Base-by-base conservation (phyloP, 2,329 filamentous ascomycete species). In the Xylaria sp. region DNA sequence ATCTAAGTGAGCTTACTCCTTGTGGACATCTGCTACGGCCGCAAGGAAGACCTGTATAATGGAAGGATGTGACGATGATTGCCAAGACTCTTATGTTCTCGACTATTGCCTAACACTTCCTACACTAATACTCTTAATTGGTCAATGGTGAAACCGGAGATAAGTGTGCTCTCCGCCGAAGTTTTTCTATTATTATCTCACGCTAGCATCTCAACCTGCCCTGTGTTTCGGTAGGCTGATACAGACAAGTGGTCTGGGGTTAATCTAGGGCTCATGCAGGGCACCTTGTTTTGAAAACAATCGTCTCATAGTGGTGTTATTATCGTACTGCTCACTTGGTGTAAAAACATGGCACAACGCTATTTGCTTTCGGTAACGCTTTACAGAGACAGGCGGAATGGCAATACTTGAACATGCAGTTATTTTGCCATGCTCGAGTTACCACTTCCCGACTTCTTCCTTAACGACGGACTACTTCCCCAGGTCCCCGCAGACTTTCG, bases 401-500 rank as follows among this genome's bases (percentile, higher is more conserved):
- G 34, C 5, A 20, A 9, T 4, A 3, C 37, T n/a, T 13, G 39
- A 20, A 41, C 55, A 50, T 44, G 8, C 10, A 13, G n/a, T 13
- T 67, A 68, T 48, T 63, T 74, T 6, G 56, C 64, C n/a, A 72
- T 58, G 7, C 70, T 71, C 57, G 73, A 67, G 15, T 60, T 70
- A 12, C 39, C 70, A 44, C 61, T 60, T 4, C 69, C 72, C 3
- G 77, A 68, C 56, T 79, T 80, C 67, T 78, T 80, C 63, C 80
- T 80, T 64, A 83, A 55, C 68, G 81, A 83, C 20, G 83, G 80
- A 25, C 82, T 80, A 59, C 84, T 81, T 12, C 83, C 84, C 82
- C 84, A 85, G 8, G 81, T 79, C 0, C 82, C 83, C 0, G 84
- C 82, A 32, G 83, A 83, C 71, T 83, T 86, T 75, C 83, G 85